phyloP scores from a whole-genome alignment of 768 basidiomycete genomes.

The Tulasnella sp. region DNA sequence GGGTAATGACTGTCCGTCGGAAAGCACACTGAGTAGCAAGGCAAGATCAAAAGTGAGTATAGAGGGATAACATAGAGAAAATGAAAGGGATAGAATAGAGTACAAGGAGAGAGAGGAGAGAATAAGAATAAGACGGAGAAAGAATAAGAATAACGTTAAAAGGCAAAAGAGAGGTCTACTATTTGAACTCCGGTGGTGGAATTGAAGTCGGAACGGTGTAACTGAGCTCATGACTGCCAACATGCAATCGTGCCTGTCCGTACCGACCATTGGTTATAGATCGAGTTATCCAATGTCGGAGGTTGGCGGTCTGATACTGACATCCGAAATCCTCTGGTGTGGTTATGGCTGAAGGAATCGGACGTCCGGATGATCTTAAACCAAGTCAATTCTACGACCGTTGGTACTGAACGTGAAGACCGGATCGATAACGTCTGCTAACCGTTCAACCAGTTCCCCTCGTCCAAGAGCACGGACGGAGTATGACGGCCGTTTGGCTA shows the following conservation, averaged over 20 bases:
- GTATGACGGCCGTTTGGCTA: neutral
- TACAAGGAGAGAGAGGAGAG: too few relatives aligned
- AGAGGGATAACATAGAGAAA: too few relatives aligned
- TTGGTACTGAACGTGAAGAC: conserved; percentile 1
- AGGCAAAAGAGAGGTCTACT: too few relatives aligned
- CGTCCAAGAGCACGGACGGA: neutral
- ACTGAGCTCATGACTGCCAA: neutral
- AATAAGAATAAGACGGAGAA: too few relatives aligned
- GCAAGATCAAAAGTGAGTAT: too few relatives aligned
- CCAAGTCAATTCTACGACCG: neutral
- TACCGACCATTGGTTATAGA: neutral
- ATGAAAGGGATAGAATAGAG: too few relatives aligned
- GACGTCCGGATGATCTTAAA: neutral
- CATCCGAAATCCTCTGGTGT: conserved; percentile 4
- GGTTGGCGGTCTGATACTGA: neutral
- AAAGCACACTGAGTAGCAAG: too few relatives aligned
- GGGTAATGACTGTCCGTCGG: too few relatives aligned
- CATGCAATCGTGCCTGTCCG: neutral
- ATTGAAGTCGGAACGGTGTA: neutral
- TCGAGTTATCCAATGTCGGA: neutral
- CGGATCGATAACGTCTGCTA: neutral
- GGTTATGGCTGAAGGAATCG: neutral
- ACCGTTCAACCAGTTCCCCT: neutral
- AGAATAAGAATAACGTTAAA: too few relatives aligned
- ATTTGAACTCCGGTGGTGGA: neutral